phyloP scores from a whole-genome alignment of 352 stramenopile species.

The Elongisporangium senticosum region DNA sequence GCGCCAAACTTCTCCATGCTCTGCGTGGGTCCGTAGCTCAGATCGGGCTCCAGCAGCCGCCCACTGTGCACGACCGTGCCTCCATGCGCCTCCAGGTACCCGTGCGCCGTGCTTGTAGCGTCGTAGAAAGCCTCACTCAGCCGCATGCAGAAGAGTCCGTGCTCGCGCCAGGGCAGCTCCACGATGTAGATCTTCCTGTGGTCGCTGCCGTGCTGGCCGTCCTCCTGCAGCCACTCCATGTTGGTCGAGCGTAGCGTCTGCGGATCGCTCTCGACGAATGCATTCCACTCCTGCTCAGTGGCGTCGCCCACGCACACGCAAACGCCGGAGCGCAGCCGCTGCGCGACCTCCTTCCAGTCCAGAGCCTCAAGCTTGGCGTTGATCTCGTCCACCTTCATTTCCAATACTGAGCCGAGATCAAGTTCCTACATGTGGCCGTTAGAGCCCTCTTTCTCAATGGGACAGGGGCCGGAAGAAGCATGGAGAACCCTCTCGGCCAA shows the following conservation, averaged over 20 bases:
- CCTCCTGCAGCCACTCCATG: background rate
- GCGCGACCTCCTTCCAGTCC: background rate
- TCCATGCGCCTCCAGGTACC: background rate
- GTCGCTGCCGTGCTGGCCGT: slow-evolving; percentile 1
- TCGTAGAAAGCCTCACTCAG: slow-evolving; percentile 3
- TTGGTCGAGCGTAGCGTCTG: background rate
- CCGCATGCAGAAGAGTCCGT: slow-evolving; percentile 1
- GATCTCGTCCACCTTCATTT: background rate
- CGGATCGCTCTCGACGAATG: background rate
- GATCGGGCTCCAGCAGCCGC: background rate
- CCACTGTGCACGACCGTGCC: background rate
- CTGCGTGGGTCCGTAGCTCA: background rate
- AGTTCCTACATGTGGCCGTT: background rate
- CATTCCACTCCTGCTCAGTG: background rate
- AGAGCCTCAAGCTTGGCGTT: background rate
- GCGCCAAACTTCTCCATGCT: slow-evolving; percentile 6
- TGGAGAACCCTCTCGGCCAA: background rate
- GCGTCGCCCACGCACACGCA: background rate
- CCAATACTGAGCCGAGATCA: background rate
- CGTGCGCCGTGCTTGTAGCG: slow-evolving; percentile 3
- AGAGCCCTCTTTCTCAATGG: background rate
- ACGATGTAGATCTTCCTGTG: slow-evolving; percentile 16
- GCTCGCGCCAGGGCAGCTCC: slow-evolving; percentile 4
- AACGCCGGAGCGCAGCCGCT: background rate
- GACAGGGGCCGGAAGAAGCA: background rate